Percentiles rank a stretch among this genome's conserved stretches.
These are phyloP conservation scores for Ploettnerulaceae sp. DNA, from an alignment of 2,329 filamentous ascomycete species.

Conservation along the genomic window DNA sequence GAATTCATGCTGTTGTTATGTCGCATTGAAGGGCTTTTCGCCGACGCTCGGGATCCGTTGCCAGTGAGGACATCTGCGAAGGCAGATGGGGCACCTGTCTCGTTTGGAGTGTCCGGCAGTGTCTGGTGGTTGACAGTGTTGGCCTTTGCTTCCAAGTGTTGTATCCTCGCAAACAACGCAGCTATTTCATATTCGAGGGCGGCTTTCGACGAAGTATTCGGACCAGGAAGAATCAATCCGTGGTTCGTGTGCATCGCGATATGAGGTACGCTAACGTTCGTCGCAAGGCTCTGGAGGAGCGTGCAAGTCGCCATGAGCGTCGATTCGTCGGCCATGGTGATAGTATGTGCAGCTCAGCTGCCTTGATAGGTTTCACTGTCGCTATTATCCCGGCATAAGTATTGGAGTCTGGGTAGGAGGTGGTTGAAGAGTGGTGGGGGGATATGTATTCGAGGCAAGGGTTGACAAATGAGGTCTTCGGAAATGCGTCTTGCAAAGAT, in stretches of 20 bases:
- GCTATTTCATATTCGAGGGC: constrained; percentile 78
- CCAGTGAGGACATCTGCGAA: constrained; percentile 50
- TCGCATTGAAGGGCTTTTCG: constrained; percentile 29
- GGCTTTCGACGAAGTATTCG: constrained; percentile 68
- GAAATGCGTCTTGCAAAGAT: not conserved
- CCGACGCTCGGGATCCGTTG: constrained; percentile 32
- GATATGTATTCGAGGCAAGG: not conserved
- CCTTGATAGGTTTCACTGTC: constrained; percentile 11
- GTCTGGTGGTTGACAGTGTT: constrained; percentile 51
- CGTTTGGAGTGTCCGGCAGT: constrained; percentile 78
- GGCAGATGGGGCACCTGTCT: constrained; percentile 62
- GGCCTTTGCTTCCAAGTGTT: constrained; percentile 76
- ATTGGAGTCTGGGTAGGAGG: constrained; percentile 3
- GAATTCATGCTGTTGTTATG: constrained; percentile 39
- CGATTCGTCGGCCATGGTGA: constrained; percentile 43
- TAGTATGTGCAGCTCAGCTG: constrained; percentile 26
- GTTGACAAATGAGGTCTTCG: not conserved
- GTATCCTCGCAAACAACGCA: constrained; percentile 71
- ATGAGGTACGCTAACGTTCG: constrained; percentile 21
- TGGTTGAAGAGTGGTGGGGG: not conserved
- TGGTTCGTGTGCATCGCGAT: constrained; percentile 19
- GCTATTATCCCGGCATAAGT: constrained; percentile 24
- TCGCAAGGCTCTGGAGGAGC: constrained; percentile 49
- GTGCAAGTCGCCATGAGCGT: constrained; percentile 50
- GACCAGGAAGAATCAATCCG: constrained; percentile 67